phyloP scores from a whole-genome alignment of 2,329 filamentous ascomycete species.

The Kalaharituber pfeilii region DNA sequence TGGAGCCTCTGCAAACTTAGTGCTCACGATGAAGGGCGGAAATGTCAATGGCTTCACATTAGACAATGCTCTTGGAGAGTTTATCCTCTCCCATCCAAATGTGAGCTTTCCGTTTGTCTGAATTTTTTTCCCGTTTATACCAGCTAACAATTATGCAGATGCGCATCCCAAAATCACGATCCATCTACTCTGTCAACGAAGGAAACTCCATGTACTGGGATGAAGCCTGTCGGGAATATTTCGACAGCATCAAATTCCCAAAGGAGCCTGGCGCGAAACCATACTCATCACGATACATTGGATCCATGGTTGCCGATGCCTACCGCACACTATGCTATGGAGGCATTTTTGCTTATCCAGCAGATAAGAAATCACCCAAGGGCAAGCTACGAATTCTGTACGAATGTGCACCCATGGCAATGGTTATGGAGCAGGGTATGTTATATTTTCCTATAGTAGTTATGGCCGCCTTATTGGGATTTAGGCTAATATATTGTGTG shows the following conservation, averaged over 20 bases:
- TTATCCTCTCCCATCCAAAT: constrained; percentile 91
- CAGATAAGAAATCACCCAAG: constrained; percentile 96
- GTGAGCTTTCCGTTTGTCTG: constrained; percentile 9
- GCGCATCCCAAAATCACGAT: constrained; percentile 58
- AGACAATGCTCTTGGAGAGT: constrained; percentile 91
- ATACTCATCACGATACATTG: constrained; percentile 89
- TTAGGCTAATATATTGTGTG: constrained; percentile 23
- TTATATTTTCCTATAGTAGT: constrained; percentile 14
- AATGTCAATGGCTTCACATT: constrained; percentile 94
- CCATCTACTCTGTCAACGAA: constrained; percentile 97
- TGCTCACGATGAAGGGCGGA: constrained; percentile 89
- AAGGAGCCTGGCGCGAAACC: constrained; percentile 56
- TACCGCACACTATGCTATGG: constrained; percentile 92
- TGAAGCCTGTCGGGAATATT: constrained; percentile 69
- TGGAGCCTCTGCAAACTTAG: constrained; percentile 85
- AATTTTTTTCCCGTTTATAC: background rate
- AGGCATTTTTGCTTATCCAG: constrained; percentile 92
- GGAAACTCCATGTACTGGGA: constrained; percentile 97
- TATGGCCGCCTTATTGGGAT: background rate
- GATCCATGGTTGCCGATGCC: constrained; percentile 94
- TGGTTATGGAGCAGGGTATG: constrained; percentile 95
- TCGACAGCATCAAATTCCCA: constrained; percentile 73
- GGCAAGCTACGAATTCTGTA: constrained; percentile 94
- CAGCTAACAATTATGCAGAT: constrained; percentile 35
- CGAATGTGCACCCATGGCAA: constrained; percentile 96